Evolutionary conservation across 1,284 basidiomycete genomes (phyloP), one percentile per base, ranked within the genome.

Genomic region (Apiotrichum domesticum): DNA sequence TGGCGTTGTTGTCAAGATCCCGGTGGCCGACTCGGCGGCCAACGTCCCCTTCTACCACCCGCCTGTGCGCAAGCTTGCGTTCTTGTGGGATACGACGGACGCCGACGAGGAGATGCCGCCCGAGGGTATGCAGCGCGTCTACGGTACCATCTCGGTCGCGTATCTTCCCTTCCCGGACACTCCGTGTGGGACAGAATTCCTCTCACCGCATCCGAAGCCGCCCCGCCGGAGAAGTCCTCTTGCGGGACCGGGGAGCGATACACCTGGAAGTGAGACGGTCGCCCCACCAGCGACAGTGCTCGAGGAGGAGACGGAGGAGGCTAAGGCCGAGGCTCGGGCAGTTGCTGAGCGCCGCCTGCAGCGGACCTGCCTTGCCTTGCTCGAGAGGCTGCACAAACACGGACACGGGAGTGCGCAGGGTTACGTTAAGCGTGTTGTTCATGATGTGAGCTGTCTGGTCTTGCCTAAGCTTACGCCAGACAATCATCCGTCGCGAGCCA

Each of bases 391-490:
- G 15, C 87, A 91, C 73, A 84, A 88, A 46, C 90, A 96, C 68
- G 87, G 87, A 9, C 90, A 86, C 84, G 93, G 94, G 5, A 81
- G 83, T 2, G 67, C 85, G 62, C 85, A 84, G 1, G 83, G 86
- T 49, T 97, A 96, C 77, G 82, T 84, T 71, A 97, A 97, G 71
- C 83, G 92, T 1, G 87, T 94, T 1, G 69, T 81, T 7, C 95
- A 98, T 69, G 94, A 98, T 72, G 78, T 78, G 56, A 55, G 2
- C 7, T 46, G 5, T 44, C 6, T 1, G 9, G 6, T 14, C 2
- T 7, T 11, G 35, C 33, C 33, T 15, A 14, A 32, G 37, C 14
- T 49, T 34, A 14, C 45, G 1, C 5, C 51, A 61, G 77, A 80
- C 84, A 13, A 66, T 97, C 14, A 82, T 96, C 3, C 81, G 85